A percentile compares a stretch with the other conserved stretches of the same genome.
These are phyloP conservation scores for Geotrichum phurueaensis DNA, from an alignment of 1,139 yeast genomes.

Conservation along the genomic window DNA sequence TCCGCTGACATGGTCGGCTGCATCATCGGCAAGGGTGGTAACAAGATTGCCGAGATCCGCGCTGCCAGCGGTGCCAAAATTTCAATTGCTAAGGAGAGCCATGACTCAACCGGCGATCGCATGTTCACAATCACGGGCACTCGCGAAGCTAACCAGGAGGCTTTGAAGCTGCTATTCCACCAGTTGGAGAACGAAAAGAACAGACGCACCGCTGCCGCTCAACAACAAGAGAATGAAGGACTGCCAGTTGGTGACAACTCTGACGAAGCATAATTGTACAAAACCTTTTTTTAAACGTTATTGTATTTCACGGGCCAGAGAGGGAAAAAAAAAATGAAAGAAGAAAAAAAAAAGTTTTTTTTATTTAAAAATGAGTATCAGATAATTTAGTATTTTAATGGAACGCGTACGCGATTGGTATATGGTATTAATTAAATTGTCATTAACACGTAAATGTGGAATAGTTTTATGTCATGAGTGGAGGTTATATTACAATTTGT, in stretches of 20 bases:
- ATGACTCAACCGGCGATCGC: constrained; percentile 55
- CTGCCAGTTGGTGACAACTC: neutral
- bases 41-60: constrained; percentile 81
- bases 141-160: constrained; percentile 59
- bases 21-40: constrained; percentile 79
- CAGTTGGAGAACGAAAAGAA: constrained; percentile 74
- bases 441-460: too few relatives aligned
- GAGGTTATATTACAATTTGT: too few relatives aligned
- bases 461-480: neutral
- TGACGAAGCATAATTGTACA: neutral
- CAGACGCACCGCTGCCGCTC: constrained; percentile 43
- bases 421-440: neutral
- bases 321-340: neutral
- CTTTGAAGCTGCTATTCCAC: constrained; percentile 59
- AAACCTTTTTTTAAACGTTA: neutral
- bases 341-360: too few relatives aligned
- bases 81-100: constrained; percentile 67
- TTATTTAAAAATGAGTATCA: neutral
- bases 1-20: constrained; percentile 89
- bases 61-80: constrained; percentile 75
- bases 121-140: constrained; percentile 69
- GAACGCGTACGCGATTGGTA: neutral
- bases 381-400: neutral
- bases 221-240: neutral
- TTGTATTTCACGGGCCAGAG: neutral